Conservation (phyloP, 228 moss, liverwort and hornwort species). For the Sphagnum fallax region DNA sequence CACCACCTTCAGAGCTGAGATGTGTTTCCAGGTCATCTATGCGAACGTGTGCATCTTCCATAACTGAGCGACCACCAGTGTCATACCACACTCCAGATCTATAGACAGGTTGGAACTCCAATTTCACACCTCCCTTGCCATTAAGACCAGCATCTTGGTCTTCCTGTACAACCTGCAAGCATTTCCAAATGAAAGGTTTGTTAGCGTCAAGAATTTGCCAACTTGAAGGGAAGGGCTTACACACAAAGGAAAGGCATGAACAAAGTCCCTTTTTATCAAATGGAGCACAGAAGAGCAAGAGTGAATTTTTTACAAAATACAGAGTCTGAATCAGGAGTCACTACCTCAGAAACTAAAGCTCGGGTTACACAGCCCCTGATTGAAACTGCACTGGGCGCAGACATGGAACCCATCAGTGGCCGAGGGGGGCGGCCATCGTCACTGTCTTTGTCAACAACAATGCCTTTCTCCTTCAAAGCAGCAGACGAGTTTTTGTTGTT, state of each 20-base stretch:
- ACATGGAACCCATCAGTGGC: constrained; percentile 10
- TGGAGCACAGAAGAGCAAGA: background rate
- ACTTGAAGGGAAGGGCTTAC: background rate
- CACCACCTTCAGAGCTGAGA: constrained; percentile 21
- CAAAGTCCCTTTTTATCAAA: background rate
- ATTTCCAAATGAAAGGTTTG: background rate
- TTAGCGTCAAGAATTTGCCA: background rate
- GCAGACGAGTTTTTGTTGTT: constrained; percentile 21
- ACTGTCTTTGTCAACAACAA: constrained; percentile 15
- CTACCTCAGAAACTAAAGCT: constrained; percentile 15
- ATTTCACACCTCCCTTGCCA: background rate
- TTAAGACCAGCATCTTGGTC: constrained; percentile 10
- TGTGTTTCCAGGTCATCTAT: constrained; percentile 62
- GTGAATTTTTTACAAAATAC: background rate
- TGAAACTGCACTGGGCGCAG: background rate
- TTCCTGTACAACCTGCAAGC: constrained; percentile 23
- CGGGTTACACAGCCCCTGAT: constrained; percentile 26
- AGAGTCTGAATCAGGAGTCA: constrained; percentile 22
- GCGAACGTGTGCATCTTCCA: constrained; percentile 93
- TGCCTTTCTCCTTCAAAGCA: constrained; percentile 25
- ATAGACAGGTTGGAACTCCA: constrained; percentile 63
- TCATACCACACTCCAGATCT: constrained; percentile 89
- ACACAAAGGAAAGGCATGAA: background rate
- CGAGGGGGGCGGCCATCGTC: constrained; percentile 22
- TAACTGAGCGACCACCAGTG: constrained; percentile 53